A percentile compares a stretch with the other conserved stretches of the same genome.
Evolutionary conservation across 768 basidiomycete species (phyloP).

Genomic region (Scleroderma bovista): DNA sequence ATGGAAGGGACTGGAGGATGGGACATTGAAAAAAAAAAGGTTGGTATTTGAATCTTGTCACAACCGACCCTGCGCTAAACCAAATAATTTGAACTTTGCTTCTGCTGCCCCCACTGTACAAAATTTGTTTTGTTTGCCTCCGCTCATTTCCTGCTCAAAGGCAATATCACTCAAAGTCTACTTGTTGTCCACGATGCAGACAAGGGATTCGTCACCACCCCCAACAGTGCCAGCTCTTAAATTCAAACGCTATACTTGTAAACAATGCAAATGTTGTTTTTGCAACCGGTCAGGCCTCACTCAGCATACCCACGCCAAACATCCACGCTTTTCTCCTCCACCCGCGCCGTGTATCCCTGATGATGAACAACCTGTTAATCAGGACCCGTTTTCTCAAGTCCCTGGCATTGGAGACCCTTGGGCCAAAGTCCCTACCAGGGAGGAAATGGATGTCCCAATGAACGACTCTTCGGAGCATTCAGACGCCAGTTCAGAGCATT

Average conservation of each 20-base stretch:
- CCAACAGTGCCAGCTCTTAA: background rate
- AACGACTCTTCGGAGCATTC: no score
- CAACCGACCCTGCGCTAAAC: background rate
- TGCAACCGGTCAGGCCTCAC: background rate
- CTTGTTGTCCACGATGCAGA: background rate
- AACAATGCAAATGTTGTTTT: background rate
- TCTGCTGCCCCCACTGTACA: background rate
- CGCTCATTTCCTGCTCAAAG: background rate
- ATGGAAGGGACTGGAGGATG: no score
- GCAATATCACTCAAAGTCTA: no score
- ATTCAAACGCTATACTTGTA: background rate
- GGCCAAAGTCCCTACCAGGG: no score
- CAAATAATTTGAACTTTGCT: background rate
- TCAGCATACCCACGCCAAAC: background rate
- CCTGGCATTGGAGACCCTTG: no score
- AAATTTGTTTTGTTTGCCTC: background rate
- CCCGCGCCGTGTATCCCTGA: no score
- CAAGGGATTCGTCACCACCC: background rate
- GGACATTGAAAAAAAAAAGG: background rate
- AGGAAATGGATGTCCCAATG: no score
- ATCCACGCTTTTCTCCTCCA: background rate
- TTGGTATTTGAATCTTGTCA: background rate
- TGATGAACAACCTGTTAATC: no score
- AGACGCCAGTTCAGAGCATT: no score
- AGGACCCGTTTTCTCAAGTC: no score